Conservation (phyloP, 495 filamentous ascomycete species). For the Xylaria acuta region DNA sequence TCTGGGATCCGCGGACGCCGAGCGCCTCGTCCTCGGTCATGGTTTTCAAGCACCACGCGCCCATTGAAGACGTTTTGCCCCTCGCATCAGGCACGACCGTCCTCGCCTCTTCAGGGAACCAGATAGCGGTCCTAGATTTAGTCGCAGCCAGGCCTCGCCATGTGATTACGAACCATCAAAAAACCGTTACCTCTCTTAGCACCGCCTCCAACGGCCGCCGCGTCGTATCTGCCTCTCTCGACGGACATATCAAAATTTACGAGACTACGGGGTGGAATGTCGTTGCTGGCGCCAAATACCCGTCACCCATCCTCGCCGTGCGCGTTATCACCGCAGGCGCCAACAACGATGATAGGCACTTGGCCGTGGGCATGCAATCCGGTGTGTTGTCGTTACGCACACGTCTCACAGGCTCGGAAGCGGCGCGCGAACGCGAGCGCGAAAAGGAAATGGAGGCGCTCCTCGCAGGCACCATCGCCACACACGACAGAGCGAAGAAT, state of each 20-base stretch:
- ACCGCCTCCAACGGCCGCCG: conserved; percentile 78
- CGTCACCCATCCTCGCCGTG: conserved; percentile 84
- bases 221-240: conserved; percentile 83
- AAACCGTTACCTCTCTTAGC: conserved; percentile 86
- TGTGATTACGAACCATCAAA: conserved; percentile 92
- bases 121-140: conserved; percentile 92
- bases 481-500: conserved; percentile 69
- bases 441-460: conserved; percentile 87
- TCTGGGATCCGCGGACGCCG: conserved; percentile 89
- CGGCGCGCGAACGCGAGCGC: conserved; percentile 69
- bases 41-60: conserved; percentile 89
- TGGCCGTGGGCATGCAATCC: conserved; percentile 92
- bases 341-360: conserved; percentile 81
- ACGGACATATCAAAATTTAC: conserved; percentile 96
- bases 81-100: conserved; percentile 85
- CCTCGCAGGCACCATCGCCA: conserved; percentile 74
- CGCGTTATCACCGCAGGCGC: conserved; percentile 68
- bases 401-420: conserved; percentile 80
- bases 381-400: conserved; percentile 89
- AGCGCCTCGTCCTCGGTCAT: conserved; percentile 69
- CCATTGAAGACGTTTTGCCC: conserved; percentile 85
- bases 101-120: conserved; percentile 82
- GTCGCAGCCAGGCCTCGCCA: conserved; percentile 87
- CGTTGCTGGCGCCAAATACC: conserved; percentile 89
- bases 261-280: conserved; percentile 93